Base-by-base conservation (phyloP, 352 stramenopile genomes). In the Phytophthora citricola region DNA sequence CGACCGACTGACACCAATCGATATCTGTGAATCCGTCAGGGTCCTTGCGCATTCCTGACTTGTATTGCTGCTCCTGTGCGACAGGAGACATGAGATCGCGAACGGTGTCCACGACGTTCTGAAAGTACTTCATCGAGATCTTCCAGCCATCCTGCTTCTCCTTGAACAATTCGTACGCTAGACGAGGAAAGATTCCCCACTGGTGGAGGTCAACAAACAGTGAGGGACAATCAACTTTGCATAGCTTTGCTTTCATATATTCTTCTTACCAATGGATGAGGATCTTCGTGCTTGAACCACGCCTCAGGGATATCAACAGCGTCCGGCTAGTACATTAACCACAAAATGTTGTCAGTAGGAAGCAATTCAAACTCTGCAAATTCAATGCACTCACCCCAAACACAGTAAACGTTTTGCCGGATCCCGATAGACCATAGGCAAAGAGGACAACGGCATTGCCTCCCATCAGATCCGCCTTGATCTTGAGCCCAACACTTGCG, bases 61-160 rank as follows among this genome's bases (percentile, higher is more conserved):
- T 98, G 87, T 98, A 98, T 63, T 95, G 84, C 71, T 98, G 91
- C 54, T 98, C 94, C 62, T 97, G 88, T 2, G 86, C 93, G 47
- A 97, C 81, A 2, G 94, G 93, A 5, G 89, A 97, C 91, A 98
- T 97, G 60, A 98, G 84, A 72, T 98, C 94, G 29, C 94, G 89
- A 43, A 98, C 93, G 3, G 90, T 98, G 73, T 98, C 94, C 7
- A 98, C 94, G 38, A 98, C 94, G 69, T 98, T 98, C 67, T 98
- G 94, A 68, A 98, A 98, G 71, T 98, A 98, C 78, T 98, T 98
- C 94, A 98, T 98, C 27, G 91, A 97, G 67, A 98, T 95, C 73
- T 98, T 98, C 94, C 94, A 98, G 55, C 94, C 94, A 57, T 98
- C 94, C 60, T 97, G 81, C 65, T 97, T 97, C 63, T 98, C 88